These are phyloP conservation scores for Cymbidium sinense DNA, from an alignment of 106 monocot species.

Conservation along the genomic window DNA sequence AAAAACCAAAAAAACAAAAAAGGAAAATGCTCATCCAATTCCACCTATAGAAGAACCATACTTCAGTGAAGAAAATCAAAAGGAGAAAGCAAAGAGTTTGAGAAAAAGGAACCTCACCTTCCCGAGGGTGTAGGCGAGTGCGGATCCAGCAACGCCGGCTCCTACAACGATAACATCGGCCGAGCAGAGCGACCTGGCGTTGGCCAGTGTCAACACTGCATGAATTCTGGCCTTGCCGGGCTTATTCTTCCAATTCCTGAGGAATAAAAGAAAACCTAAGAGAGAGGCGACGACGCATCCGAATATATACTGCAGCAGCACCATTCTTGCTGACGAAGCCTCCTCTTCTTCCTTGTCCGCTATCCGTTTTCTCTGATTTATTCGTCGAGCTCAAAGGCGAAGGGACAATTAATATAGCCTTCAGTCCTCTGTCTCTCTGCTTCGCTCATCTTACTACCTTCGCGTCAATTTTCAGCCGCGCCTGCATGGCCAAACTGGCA, in stretches of 20 bases:
- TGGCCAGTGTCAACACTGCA: background rate
- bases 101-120: slow-evolving; percentile 37
- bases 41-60: no score
- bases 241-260: background rate
- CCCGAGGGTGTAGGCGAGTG: slow-evolving; percentile 83
- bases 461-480: no score
- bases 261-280: background rate
- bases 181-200: background rate
- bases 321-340: background rate
- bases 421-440: no score
- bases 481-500: no score
- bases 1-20: no score
- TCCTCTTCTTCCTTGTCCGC: no score
- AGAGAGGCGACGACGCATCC: background rate
- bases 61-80: background rate
- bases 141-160: slow-evolving; percentile 85
- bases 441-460: no score
- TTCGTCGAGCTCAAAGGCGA: no score
- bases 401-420: no score
- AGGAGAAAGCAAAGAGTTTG: background rate
- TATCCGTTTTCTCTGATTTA: no score
- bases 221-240: background rate
- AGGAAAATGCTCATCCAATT: no score
- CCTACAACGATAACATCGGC: slow-evolving; percentile 78
- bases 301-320: background rate